Percentiles rank a stretch among this genome's conserved stretches.
Evolutionary conservation across 139 green algal species (phyloP).

Genomic region (Nannochloris sp.): DNA sequence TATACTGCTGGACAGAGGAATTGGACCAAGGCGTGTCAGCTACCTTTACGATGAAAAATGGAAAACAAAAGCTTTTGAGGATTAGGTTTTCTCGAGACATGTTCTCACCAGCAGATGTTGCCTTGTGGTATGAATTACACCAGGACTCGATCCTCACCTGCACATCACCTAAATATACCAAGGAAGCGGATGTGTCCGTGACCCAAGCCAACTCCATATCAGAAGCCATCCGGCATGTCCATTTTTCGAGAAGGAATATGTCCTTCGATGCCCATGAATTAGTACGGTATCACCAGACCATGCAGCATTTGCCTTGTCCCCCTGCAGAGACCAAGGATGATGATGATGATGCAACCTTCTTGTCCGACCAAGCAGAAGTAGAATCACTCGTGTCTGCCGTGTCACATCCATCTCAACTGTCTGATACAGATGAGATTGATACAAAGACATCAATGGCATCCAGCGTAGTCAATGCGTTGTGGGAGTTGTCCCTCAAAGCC

Average conservation of each 20-base stretch:
- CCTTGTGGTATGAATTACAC: conserved; percentile 24
- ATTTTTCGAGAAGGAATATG: conserved; percentile 19
- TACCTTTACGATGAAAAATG: conserved; percentile 14
- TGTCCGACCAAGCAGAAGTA: no score
- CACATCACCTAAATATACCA: no score
- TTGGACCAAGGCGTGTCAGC: conserved; percentile 34
- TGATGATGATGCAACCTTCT: not conserved
- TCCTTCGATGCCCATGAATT: conserved; percentile 23
- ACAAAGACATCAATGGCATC: no score
- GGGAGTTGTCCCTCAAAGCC: no score
- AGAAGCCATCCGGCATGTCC: no score
- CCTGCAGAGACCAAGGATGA: not conserved
- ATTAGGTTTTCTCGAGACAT: conserved; percentile 35
- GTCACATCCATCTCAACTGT: no score
- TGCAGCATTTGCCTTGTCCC: not conserved
- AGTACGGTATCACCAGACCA: conserved; percentile 2
- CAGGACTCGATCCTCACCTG: not conserved
- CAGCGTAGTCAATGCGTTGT: no score
- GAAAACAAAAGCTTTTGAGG: conserved; percentile 18
- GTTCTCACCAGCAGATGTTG: conserved; percentile 22
- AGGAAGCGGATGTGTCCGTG: no score
- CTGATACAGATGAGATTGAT: no score
- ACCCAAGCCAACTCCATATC: no score
- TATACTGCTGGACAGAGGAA: conserved; percentile 19
- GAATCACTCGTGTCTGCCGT: no score